phyloP scores from a whole-genome alignment of 2,329 filamentous ascomycete species.

The Penicillium sclerotigenum region DNA sequence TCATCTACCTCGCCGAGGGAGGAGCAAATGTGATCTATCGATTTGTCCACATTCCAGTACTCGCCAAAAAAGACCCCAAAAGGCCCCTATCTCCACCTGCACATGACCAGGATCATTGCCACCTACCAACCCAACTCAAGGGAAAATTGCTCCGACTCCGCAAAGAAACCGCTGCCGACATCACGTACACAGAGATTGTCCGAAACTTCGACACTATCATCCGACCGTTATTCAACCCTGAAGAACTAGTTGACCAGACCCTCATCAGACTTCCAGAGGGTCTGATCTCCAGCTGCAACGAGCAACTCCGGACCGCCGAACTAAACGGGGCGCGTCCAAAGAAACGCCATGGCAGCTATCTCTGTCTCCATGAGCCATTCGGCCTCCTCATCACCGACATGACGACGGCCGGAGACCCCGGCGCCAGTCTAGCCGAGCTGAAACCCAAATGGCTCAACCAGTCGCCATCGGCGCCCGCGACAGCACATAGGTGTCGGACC shows the following conservation, averaged over 20 bases:
- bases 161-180: constrained; percentile 54
- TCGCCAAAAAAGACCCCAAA: constrained; percentile 25
- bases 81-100: constrained; percentile 12
- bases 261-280: constrained; percentile 50
- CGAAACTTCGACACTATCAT: constrained; percentile 45
- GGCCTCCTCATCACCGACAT: constrained; percentile 75
- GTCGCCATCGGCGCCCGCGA: constrained; percentile 65
- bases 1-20: constrained; percentile 61
- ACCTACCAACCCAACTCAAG: constrained; percentile 23
- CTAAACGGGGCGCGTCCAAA: constrained; percentile 41
- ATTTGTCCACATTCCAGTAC: constrained; percentile 41
- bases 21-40: constrained; percentile 74
- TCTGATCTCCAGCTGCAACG: constrained; percentile 52
- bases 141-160: constrained; percentile 60
- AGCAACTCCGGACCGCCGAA: constrained; percentile 52
- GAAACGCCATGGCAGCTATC: constrained; percentile 51
- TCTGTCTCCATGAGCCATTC: constrained; percentile 55
- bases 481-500: constrained; percentile 66
- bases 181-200: constrained; percentile 50
- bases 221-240: constrained; percentile 53
- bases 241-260: constrained; percentile 56
- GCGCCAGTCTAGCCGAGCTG: constrained; percentile 60
- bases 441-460: constrained; percentile 83
- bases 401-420: constrained; percentile 46
- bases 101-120: constrained; percentile 17